phyloP scores from a whole-genome alignment of 805 yeast genomes.

The Candida sithepensis region DNA sequence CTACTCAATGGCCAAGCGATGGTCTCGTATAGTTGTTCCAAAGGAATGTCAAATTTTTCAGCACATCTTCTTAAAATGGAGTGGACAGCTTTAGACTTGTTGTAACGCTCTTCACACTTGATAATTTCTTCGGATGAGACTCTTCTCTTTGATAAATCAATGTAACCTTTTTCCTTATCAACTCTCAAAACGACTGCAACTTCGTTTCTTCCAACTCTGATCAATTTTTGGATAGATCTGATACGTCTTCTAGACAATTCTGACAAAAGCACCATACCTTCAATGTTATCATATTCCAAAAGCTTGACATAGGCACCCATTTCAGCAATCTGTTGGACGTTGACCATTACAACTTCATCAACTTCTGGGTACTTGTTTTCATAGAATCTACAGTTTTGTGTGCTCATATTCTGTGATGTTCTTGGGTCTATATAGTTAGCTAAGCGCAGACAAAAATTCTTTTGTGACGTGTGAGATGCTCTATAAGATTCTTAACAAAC shows the following conservation, averaged over 20 bases:
- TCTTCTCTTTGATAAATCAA: constrained; percentile 95
- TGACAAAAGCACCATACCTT: constrained; percentile 95
- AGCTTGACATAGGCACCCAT: constrained; percentile 99
- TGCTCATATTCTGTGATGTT: constrained; percentile 52
- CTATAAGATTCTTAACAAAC: too few species aligned
- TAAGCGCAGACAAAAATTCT: too few species aligned
- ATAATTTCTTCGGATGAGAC: constrained; percentile 96
- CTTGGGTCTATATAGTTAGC: too few species aligned
- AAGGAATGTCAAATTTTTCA: constrained; percentile 85
- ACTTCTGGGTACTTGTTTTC: constrained; percentile 99
- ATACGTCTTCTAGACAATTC: constrained; percentile 98
- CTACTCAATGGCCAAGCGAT: constrained; percentile 97
- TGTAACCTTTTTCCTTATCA: constrained; percentile 97
- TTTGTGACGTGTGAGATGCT: too few species aligned
- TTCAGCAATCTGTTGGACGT: constrained; percentile 97
- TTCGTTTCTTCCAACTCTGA: constrained; percentile 97
- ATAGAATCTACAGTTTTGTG: constrained; percentile 91
- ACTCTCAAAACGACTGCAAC: constrained; percentile 97
- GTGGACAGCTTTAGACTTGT: constrained; percentile 95
- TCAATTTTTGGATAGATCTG: constrained; percentile 93
- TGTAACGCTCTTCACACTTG: constrained; percentile 96
- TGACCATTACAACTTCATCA: constrained; percentile 98
- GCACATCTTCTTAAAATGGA: constrained; percentile 98
- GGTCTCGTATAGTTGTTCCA: constrained; percentile 80
- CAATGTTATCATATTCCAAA: constrained; percentile 95